Conservation (phyloP, 371 early-diverging fungal species). For the Rhizopus arrhizus region DNA sequence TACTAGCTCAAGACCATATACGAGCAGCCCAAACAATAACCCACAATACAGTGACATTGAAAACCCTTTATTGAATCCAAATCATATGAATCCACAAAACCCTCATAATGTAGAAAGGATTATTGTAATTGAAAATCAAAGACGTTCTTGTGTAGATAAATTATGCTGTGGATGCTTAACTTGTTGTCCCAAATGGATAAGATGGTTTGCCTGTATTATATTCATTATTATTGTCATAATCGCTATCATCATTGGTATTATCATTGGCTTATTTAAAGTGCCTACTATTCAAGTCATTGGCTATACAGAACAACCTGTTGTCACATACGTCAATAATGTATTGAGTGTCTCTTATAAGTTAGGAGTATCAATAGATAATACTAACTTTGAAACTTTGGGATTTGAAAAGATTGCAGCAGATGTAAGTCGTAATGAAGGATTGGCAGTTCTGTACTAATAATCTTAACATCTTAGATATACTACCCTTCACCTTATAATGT, state of each 20-base stretch:
- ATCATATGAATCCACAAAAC: no score
- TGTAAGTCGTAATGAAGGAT: constrained; percentile 34
- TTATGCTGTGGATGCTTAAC: constrained; percentile 55
- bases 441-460: neutral
- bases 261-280: constrained; percentile 46
- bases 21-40: no score
- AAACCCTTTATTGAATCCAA: no score
- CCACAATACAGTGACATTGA: no score
- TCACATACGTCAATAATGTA: constrained; percentile 7
- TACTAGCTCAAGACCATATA: no score
- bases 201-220: constrained; percentile 43
- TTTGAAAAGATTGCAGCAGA: constrained; percentile 56
- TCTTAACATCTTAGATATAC: constrained; percentile 44
- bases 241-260: constrained; percentile 44
- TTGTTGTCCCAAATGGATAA: constrained; percentile 53
- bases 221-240: constrained; percentile 38
- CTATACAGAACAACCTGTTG: constrained; percentile 28
- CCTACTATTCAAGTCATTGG: constrained; percentile 43
- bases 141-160: constrained; percentile 45
- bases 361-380: constrained; percentile 53
- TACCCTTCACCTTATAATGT: constrained; percentile 49
- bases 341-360: constrained; percentile 35
- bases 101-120: neutral
- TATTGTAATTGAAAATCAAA: constrained; percentile 19
- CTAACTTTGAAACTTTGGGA: constrained; percentile 54